Base-by-base conservation (phyloP, 192 early-diverging fungal species). In the Backusella tuberculispora region DNA sequence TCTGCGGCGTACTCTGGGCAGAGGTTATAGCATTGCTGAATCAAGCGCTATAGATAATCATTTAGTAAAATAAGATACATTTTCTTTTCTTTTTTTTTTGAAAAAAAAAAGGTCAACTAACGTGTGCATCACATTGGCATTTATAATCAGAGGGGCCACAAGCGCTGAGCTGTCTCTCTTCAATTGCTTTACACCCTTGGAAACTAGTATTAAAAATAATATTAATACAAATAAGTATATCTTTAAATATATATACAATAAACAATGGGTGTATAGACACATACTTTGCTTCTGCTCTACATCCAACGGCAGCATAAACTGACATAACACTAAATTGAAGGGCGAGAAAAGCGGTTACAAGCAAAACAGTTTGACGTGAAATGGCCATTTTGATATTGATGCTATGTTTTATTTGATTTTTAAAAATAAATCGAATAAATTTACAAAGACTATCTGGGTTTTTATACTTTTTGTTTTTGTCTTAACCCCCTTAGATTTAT, bases 61-160 rank as follows among this genome's bases (percentile, higher is more conserved):
- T 8, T 38, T 41, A 37, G 26, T n/a, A 38, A 38, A 48, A 15
- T 15, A 10, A 3, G 6, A 21, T 38, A 14, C 2, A 41, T 12
- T 12, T 15, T 13, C n/a, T 10, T 60, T 19, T 50, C 7, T 19
- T 56, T 10, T 50, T 46, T 46, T 14, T 34, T 34, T 34, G 2
- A 34, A 34, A 34, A 34, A 34, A 34, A 34, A 34, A 34, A 34
- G 29, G 29, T 46, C 34, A 46, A 45, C 38, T 1, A 48, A 66
- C 63, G 44, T 78, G 76, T 13, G 76, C 76, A 24, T 64, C 65
- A 78, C 76, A 78, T 78, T 78, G 76, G 15, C 76, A 78, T n/a
- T 21, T 48, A 37, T 78, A 78, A n/a, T 78, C 71, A 34, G 50
- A 60, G 12, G 76, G 70, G 13, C 76, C 76, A 38, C 76, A 78